Conservation (phyloP, 2,329 filamentous ascomycete species). For the Claviceps sp. region DNA sequence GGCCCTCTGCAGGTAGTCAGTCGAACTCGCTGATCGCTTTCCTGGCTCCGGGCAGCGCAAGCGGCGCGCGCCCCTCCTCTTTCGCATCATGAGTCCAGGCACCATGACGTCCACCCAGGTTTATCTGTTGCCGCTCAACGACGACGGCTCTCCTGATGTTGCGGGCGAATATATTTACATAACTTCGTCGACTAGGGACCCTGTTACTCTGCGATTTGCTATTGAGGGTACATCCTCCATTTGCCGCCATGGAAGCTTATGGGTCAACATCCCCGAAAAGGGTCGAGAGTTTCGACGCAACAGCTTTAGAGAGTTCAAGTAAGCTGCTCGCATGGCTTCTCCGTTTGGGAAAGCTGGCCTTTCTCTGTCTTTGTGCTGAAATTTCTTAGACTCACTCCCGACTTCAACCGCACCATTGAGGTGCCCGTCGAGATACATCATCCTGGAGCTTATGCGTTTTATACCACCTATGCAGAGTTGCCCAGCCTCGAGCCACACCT, state of each 20-base stretch:
- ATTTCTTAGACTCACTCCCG: constrained; percentile 57
- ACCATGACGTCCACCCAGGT: constrained; percentile 58
- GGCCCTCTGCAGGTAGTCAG: not conserved
- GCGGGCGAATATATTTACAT: constrained; percentile 86
- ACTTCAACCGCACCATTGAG: constrained; percentile 85
- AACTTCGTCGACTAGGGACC: constrained; percentile 57
- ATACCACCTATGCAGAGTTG: constrained; percentile 80
- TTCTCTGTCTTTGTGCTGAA: not conserved
- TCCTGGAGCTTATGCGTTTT: constrained; percentile 86
- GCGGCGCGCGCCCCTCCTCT: constrained; percentile 14
- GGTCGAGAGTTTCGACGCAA: constrained; percentile 65
- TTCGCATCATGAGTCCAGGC: constrained; percentile 40
- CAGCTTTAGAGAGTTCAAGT: constrained; percentile 83
- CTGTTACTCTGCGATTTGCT: constrained; percentile 72
- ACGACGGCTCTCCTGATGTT: constrained; percentile 84
- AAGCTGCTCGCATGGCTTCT: constrained; percentile 20
- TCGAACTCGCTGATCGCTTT: constrained; percentile 1
- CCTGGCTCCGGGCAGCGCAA: constrained; percentile 8
- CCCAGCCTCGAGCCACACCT: constrained; percentile 43
- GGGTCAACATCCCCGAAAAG: constrained; percentile 83
- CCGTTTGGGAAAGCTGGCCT: not conserved
- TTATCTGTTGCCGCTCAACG: constrained; percentile 81
- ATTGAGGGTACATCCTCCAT: constrained; percentile 94
- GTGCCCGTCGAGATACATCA: constrained; percentile 76
- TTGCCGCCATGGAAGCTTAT: constrained; percentile 84